Conservation (phyloP, 2,329 filamentous ascomycete species). For the Capronia americana region DNA sequence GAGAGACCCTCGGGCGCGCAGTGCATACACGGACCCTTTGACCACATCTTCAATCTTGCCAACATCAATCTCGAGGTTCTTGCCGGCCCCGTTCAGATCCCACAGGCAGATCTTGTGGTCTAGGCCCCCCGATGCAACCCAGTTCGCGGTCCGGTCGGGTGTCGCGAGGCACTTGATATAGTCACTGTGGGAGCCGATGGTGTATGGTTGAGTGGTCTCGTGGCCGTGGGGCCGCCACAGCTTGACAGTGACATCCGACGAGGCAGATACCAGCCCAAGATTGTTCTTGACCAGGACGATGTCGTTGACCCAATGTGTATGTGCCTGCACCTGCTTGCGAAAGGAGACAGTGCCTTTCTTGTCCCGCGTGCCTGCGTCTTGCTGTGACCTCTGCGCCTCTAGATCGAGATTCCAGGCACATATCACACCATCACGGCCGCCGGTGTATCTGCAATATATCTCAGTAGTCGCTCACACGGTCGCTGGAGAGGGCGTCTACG, state of each 20-base stretch:
- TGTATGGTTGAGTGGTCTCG: constrained; percentile 65
- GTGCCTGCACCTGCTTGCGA: constrained; percentile 73
- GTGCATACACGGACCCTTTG: constrained; percentile 94
- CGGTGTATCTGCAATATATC: constrained; percentile 75
- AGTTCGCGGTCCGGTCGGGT: constrained; percentile 72
- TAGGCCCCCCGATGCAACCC: constrained; percentile 92
- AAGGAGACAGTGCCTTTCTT: constrained; percentile 57
- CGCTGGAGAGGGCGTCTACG: constrained; percentile 46
- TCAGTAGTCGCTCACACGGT: constrained; percentile 30
- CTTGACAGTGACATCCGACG: constrained; percentile 92
- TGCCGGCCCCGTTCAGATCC: constrained; percentile 87
- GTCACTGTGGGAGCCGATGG: constrained; percentile 91
- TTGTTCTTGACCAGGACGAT: constrained; percentile 81
- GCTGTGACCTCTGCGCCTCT: constrained; percentile 57
- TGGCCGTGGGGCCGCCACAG: constrained; percentile 80
- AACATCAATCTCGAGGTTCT: constrained; percentile 85
- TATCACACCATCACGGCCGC: constrained; percentile 90
- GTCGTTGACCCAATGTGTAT: constrained; percentile 97
- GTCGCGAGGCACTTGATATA: constrained; percentile 95
- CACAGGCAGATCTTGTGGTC: constrained; percentile 92
- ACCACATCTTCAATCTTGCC: constrained; percentile 73
- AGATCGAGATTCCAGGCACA: constrained; percentile 93
- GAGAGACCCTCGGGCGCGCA: constrained; percentile 79
- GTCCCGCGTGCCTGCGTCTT: constrained; percentile 36
- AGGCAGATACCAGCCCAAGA: constrained; percentile 81